Conservation (phyloP, 768 basidiomycete species). For the Thelephora ganbajun region DNA sequence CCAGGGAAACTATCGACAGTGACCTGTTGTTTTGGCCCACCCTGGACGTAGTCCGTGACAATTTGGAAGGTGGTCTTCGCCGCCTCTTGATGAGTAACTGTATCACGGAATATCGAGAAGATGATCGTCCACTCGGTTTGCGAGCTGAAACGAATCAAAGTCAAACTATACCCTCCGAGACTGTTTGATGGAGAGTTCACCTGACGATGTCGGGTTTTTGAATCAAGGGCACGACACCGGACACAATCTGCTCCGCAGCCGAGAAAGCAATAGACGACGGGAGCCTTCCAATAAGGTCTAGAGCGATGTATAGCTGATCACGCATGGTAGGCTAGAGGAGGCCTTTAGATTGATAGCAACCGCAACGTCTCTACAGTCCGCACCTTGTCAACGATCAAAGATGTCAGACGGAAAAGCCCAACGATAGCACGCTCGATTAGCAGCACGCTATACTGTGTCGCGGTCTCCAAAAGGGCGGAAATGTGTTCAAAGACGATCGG, state of each 20-base stretch:
- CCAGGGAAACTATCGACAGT: constrained; percentile 71
- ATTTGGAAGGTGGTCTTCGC: constrained; percentile 75
- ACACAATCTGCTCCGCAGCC: constrained; percentile 83
- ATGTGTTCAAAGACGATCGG: constrained; percentile 91
- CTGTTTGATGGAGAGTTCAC: constrained; percentile 23
- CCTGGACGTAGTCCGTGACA: constrained; percentile 47
- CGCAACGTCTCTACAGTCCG: constrained; percentile 10
- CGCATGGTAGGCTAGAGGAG: constrained; percentile 53
- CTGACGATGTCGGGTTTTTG: constrained; percentile 54
- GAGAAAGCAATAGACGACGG: constrained; percentile 64
- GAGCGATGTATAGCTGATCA: constrained; percentile 89
- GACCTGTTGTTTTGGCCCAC: constrained; percentile 46
- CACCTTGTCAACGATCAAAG: constrained; percentile 71
- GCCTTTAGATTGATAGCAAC: neutral
- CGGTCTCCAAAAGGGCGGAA: constrained; percentile 60
- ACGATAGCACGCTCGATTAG: constrained; percentile 92
- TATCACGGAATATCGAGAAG: constrained; percentile 76
- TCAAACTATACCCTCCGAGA: neutral
- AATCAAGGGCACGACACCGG: constrained; percentile 71
- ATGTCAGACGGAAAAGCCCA: constrained; percentile 70
- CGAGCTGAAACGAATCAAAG: constrained; percentile 31
- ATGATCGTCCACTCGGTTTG: constrained; percentile 95
- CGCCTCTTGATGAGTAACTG: constrained; percentile 77
- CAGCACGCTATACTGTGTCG: constrained; percentile 75
- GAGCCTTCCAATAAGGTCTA: constrained; percentile 77